Evolutionary conservation across 2,329 filamentous ascomycete species (phyloP), one percentile per base, ranked within the genome.

Genomic region (Hypocreales sp.): DNA sequence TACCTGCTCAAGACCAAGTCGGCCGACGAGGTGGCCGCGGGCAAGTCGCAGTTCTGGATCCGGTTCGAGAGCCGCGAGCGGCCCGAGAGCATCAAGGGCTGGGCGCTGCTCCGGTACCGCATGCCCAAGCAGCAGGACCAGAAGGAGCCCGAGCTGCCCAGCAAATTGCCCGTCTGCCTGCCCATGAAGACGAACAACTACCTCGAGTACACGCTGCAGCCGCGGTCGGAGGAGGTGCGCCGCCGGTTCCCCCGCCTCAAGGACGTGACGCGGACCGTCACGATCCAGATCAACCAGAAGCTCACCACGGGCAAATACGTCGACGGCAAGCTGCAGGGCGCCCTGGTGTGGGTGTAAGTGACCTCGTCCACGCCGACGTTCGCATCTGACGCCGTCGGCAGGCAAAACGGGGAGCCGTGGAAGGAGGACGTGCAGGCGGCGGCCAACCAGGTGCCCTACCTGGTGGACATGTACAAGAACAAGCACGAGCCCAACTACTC

Each of bases 1-100:
- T 51, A 61, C 0, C 48, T 76, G 2, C 49, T 78, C 18, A 54
- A 49, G 9, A 57, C 69, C 2, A 75, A 73, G 37, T 53, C 53
- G 1, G 37, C 34, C 22, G 47, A 48, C 1, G 57, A 70, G 33
- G 44, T 71, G 2, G 13, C n/a, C 4, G 19, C 10, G 3, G 39
- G 39, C 7, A 41, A 39, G 31, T 48, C 48, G 4, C 46, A 56
- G 21, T 66, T 53, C 29, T 52, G 53, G 35, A 58, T 68, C 14
- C 58, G 61, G 25, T 56, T 53, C 32, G 59, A 64, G 33, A 67
- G 56, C 7, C 56, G 57, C n/a, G 62, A 67, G 23, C 56, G 65
- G 0, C 61, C 62, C 0, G 36, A 47, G 2, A 19, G 14, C 18
- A 16, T 31, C n/a, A 15, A 12, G 8, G 30, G 30, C 9, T 31